A percentile compares a stretch with the other conserved stretches of the same genome.
Conservation (phyloP, 164 flowering plant genomes). For the Vitis rupestris region DNA sequence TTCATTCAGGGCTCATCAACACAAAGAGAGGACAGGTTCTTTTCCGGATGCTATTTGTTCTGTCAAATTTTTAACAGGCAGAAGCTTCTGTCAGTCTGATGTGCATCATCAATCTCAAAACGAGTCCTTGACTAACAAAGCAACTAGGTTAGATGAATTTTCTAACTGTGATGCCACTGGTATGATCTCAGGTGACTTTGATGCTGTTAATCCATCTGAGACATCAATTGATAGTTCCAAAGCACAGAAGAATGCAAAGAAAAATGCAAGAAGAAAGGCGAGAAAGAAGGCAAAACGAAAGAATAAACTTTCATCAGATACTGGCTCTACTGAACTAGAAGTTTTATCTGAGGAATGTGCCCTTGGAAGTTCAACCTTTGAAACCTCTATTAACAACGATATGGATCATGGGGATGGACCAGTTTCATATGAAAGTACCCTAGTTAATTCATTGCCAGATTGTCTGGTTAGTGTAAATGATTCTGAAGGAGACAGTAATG, state of each 20-base stretch:
- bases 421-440: conserved; percentile 18
- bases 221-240: conserved; percentile 16
- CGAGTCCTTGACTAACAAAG: conserved; percentile 18
- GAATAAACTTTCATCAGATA: conserved; percentile 22
- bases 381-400: conserved; percentile 20
- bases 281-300: conserved; percentile 42
- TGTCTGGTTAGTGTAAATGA: conserved; percentile 1
- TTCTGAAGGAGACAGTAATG: conserved; percentile 8
- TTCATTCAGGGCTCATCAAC: conserved; percentile 19
- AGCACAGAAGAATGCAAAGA: conserved; percentile 23
- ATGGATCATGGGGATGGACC: conserved; percentile 17
- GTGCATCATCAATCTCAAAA: conserved; percentile 14
- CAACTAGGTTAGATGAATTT: conserved; percentile 18
- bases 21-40: conserved; percentile 13
- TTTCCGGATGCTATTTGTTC: conserved; percentile 17
- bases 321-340: conserved; percentile 16
- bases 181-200: conserved; percentile 18
- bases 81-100: conserved; percentile 25
- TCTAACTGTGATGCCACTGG: conserved; percentile 21
- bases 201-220: conserved; percentile 20
- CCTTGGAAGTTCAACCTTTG: conserved; percentile 21
- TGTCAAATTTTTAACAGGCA: conserved; percentile 19
- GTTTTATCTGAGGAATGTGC: conserved; percentile 22
- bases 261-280: conserved; percentile 33
- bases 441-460: conserved; percentile 13